Percentiles rank a stretch among this genome's conserved stretches.
These are phyloP conservation scores for Globisporangium acanthophoron DNA, from an alignment of 352 stramenopile genomes.

Conservation along the genomic window DNA sequence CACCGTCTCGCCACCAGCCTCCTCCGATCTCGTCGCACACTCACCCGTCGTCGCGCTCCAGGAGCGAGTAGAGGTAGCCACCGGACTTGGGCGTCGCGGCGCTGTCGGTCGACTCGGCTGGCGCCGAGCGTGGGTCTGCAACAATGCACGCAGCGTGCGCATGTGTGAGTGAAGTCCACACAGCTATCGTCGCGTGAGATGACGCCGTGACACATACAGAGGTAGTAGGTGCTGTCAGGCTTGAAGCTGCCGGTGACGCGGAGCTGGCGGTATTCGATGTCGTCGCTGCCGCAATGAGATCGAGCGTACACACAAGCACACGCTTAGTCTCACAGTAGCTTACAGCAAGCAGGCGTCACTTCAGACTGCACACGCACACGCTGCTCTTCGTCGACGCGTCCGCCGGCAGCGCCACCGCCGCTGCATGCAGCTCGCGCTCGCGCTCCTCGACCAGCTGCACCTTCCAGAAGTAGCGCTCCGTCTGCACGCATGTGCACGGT, in stretches of 20 bases:
- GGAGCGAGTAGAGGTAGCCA: slow-evolving; percentile 81
- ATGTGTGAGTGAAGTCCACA: neutral
- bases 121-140: slow-evolving; percentile 74
- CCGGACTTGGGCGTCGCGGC: slow-evolving; percentile 77
- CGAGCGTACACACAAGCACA: neutral
- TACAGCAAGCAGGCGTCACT: neutral
- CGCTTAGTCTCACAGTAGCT: neutral
- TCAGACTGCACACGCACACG: slow-evolving; percentile 25
- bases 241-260: slow-evolving; percentile 62
- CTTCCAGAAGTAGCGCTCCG: slow-evolving; percentile 87
- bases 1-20: neutral
- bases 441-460: slow-evolving; percentile 81
- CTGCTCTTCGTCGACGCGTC: slow-evolving; percentile 50
- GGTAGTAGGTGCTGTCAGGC: slow-evolving; percentile 67
- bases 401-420: slow-evolving; percentile 52
- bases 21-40: neutral
- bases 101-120: slow-evolving; percentile 68
- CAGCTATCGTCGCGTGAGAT: neutral
- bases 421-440: slow-evolving; percentile 64
- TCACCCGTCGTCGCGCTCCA: slow-evolving; percentile 65
- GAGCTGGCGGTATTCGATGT: slow-evolving; percentile 79
- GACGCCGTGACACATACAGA: slow-evolving; percentile 36
- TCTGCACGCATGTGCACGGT: slow-evolving; percentile 23
- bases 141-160: neutral
- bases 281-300: slow-evolving; percentile 30